Base-by-base conservation (phyloP, 2,329 filamentous ascomycete genomes). In the Claviceps sp. region DNA sequence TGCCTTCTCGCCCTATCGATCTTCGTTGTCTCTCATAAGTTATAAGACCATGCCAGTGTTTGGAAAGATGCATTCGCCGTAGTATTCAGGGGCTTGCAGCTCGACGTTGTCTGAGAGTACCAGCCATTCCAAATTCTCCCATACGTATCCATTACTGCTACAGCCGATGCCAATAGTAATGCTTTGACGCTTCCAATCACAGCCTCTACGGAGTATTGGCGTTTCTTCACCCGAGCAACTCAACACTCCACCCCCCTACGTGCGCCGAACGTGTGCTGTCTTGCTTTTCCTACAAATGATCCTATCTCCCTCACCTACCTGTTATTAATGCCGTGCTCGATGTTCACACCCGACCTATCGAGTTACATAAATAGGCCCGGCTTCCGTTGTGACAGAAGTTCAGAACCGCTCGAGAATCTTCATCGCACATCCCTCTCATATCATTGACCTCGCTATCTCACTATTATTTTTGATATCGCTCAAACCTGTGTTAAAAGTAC, bases 61-160 rank as follows among this genome's bases (percentile, higher is more conserved):
- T 40, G 51, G 47, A 41, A 50, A 43, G 30, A 19, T 38, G 37
- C 22, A 17, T 30, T 11, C 26, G 26, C 10, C 26, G 26, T 48
- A 45, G 51, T 49, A 30, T 17, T 17, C 43, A 26, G 45, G 47
- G 44, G 41, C 40, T 34, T 50, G 38, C 52, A 46, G 45, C 16
- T 51, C 39, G 50, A 44, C 40, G 42, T 34, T 39, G 30, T 50
- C 49, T 51, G 52, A 39, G 48, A 47, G 41, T 50, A 30, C 50
- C 50, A 47, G 50, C 52, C 52, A 50, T 53, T 53, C 8, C 41
- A 50, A 44, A 47, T 22, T 48, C 41, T 39, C 48, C 47, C 47
- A 10, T 10, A 10, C 26, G 47, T 44, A 50, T 50, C 17, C 10
- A 41, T 47, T 51, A 17, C 49, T 8, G 46, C 42, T 41, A 43